Base-by-base conservation (phyloP, 2,329 filamentous ascomycete species). In the Penicillium sp. region DNA sequence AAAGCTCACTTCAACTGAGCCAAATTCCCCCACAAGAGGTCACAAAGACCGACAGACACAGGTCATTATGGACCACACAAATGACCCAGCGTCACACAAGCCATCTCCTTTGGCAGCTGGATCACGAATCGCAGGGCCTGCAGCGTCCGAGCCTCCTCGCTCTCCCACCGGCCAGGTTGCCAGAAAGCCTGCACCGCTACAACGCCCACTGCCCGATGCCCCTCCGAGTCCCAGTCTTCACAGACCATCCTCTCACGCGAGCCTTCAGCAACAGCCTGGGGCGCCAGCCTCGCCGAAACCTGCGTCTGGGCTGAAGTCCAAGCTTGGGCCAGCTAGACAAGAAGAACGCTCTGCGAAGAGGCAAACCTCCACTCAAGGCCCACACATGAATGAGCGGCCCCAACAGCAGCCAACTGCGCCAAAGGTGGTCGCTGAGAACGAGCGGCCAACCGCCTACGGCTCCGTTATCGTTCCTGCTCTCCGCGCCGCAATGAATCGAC, bases 381-480 rank as follows among this genome's bases (percentile, higher is more conserved):
- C 78, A 43, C 72, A 71, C 26, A 71, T 72, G 16, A 74, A 68
- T 46, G 78, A 81, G 19, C 13, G 58, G 14, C 62, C 70, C 38
- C 69, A 73, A 52, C 66, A 71, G 35, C 43, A 61, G 55, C 42
- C 68, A 61, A 61, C 63, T 58, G 26, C 59, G 59, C 52, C 69
- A 64, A 55, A 58, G 37, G 37, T 56, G 7, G 59, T 57, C 1
- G 45, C 55, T 3, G 65, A 68, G 25, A 51, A 59, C 8, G 67
- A 67, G 6, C 58, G 58, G 2, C 52, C 52, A 26, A 68, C 66
- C 2, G 66, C 66, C 10, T 68, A 61, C 45, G 65, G 66, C 7
- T 60, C 63, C 68, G 94, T 99, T 54, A 92, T 99, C 40, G 88
- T 98, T 64, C 95, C 95, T 0, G 94, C 95, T 1, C 84, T 99